Base-by-base conservation (phyloP, 2,329 filamentous ascomycete genomes). In the Huntiella moniliformis region DNA sequence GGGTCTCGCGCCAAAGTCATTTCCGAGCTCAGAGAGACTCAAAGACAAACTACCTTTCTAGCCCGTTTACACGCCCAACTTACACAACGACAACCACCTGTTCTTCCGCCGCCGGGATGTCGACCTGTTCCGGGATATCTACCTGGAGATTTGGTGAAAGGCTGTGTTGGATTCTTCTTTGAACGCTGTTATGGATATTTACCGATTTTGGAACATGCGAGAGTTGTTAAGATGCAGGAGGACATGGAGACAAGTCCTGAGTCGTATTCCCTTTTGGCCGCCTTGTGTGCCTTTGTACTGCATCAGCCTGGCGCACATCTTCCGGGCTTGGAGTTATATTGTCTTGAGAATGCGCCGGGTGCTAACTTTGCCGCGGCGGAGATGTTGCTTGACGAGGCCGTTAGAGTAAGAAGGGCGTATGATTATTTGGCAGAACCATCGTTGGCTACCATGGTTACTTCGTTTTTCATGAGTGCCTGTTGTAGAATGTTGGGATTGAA, bases 1-100 rank as follows among this genome's bases (percentile, higher is more conserved):
- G 79, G 79, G 52, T 80, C 76, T 31, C 67, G 78, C 50, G 80
- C 80, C 43, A 84, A 82, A 60, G 77, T 84, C 49, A 80, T 84
- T 59, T 82, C 77, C 56, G 78, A 83, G 56, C 59, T 84, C 50
- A 71, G 79, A 52, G 76, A 79, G 55, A 79, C 67, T 0, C 78
- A 83, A 55, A 71, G 75, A 53, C 73, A 78, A 56, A 76, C 73
- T 13, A 77, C 72, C 50, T 67, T 79, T 16, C 71, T 72, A 1
- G 69, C 69, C 52, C 76, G 73, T 57, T 67, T 77, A 12, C 73
- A 77, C 53, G 73, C 68, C 55, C 68, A 72, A 52, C 61, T 77
- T 49, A 73, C 74, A 52, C 72, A 72, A 39, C 49, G 40, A 43
- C 44, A 22, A 13, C 41, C 37, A 12, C 34, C 32, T 18, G 44